phyloP scores from a whole-genome alignment of 208 protist genomes.

The Leishmania amazonensis region DNA sequence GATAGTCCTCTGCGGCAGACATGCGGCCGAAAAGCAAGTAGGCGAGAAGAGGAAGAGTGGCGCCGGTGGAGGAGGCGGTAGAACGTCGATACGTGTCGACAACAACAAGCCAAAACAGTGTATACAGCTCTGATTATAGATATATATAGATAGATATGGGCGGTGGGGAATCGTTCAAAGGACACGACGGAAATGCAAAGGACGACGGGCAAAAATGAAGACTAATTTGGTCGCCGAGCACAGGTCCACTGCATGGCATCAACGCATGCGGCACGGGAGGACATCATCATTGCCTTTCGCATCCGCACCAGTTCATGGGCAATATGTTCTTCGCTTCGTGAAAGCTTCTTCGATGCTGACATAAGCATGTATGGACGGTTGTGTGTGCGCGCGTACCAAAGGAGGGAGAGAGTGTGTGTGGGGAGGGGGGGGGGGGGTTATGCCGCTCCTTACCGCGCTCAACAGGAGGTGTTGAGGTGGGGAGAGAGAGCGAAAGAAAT shows the following conservation, averaged over 20 bases:
- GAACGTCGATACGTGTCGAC: neutral
- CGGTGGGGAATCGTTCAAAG: neutral
- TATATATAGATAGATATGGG: neutral
- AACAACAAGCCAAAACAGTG: neutral
- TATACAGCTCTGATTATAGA: neutral
- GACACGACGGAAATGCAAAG: too few relatives aligned
- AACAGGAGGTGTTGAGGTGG: too few relatives aligned
- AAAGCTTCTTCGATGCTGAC: neutral
- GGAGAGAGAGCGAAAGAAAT: neutral
- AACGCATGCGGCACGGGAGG: neutral
- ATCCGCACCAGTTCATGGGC: neutral
- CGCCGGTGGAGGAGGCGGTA: neutral
- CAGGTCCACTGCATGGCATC: neutral
- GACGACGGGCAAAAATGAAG: too few relatives aligned
- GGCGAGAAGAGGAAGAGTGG: neutral
- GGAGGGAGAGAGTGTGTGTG: neutral
- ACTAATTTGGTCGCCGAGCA: too few relatives aligned
- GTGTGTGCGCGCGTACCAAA: too few relatives aligned
- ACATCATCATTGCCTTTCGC: neutral
- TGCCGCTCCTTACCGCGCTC: too few relatives aligned
- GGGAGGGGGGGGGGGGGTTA: neutral
- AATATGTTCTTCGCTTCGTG: neutral
- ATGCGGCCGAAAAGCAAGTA: neutral
- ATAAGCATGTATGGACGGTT: neutral
- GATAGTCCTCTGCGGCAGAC: neutral